Base-by-base conservation (phyloP, 768 basidiomycete genomes). In the Sporobolomyces pararoseus region DNA sequence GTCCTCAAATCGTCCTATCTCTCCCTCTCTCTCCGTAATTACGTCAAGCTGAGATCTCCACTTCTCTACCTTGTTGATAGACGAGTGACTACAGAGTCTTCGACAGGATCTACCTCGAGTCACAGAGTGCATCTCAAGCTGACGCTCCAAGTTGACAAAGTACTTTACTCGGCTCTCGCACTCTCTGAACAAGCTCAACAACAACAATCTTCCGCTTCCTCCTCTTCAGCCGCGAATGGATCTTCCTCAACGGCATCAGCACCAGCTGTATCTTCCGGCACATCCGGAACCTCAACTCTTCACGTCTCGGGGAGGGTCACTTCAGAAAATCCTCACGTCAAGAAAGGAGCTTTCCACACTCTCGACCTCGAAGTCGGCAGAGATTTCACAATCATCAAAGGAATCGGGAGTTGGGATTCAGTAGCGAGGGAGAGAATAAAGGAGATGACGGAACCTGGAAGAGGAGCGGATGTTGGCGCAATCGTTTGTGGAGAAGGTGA, bases 381-480 rank as follows among this genome's bases (percentile, higher is more conserved):
- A 9, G 88, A 97, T 79, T 86, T 99, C 60, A 85, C 90, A 52
- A 87, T 99, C 69, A 88, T 90, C 78, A 99, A 96, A 79, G 44
- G 85, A 6, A 70, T 75, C 52, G 80, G 88, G 63, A 90, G 89
- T 21, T 99, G 96, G 96, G 96, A 99, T 77, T 91, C 89, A 67
- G 81, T 99, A 60, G 89, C 93, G 2, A 78, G 88, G 19, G 84
- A 86, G 34, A 83, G 95, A 25, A 85, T 99, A 0, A 83, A 89
- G 60, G 96, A 98, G 71, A 85, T 92, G 27, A 93, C 91, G 63
- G 82, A 90, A 46, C 92, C 92, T n/a, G 96, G 95, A 31, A 83
- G 89, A 74, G 95, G 96, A 0, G 96, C 96, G 7, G 96, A 99
- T 76, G 88, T 99, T 6, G 96, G 90, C 19, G 96, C 96, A 0